Conservation (phyloP, 2,329 filamentous ascomycete species). For the Gnomoniopsis sp. region DNA sequence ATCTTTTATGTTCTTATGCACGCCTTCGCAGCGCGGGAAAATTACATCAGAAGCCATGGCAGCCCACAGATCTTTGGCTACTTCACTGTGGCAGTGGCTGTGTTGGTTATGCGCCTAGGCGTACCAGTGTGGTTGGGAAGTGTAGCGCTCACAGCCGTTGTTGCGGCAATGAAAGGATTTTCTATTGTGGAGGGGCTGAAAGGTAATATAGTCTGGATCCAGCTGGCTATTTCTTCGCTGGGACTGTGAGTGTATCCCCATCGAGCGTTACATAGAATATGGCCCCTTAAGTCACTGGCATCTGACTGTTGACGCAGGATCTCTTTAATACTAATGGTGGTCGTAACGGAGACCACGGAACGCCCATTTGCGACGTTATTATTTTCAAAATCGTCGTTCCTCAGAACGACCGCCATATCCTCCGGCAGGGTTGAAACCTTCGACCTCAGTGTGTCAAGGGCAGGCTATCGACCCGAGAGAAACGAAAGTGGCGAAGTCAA, state of each 20-base stretch:
- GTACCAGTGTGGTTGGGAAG: slow-evolving; percentile 12
- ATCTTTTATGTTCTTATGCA: slow-evolving; percentile 15
- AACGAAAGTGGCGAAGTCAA: not conserved
- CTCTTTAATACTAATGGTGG: slow-evolving; percentile 2
- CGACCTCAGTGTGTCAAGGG: slow-evolving; percentile 5
- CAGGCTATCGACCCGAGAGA: not conserved
- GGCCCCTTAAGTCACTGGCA: too few relatives aligned
- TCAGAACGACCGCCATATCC: not conserved
- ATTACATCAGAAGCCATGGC: slow-evolving; percentile 6
- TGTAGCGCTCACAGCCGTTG: slow-evolving; percentile 8
- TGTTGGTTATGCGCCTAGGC: slow-evolving; percentile 7
- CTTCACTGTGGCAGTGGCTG: slow-evolving; percentile 6
- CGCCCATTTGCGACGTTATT: slow-evolving; percentile 13
- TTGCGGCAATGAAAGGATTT: slow-evolving; percentile 5
- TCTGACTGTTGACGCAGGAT: not conserved
- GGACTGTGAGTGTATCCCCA: slow-evolving; percentile 15
- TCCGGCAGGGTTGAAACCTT: not conserved
- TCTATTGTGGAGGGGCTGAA: not conserved
- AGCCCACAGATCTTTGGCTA: slow-evolving; percentile 11
- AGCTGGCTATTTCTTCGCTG: not conserved
- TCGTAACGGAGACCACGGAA: slow-evolving; percentile 13
- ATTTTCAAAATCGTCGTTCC: slow-evolving; percentile 8
- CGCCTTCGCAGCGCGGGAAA: slow-evolving; percentile 5
- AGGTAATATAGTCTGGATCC: slow-evolving; percentile 11
- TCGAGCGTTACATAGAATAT: too few relatives aligned